phyloP scores from a whole-genome alignment of 2,329 filamentous ascomycete genomes.

The Dissoconium aciculare region DNA sequence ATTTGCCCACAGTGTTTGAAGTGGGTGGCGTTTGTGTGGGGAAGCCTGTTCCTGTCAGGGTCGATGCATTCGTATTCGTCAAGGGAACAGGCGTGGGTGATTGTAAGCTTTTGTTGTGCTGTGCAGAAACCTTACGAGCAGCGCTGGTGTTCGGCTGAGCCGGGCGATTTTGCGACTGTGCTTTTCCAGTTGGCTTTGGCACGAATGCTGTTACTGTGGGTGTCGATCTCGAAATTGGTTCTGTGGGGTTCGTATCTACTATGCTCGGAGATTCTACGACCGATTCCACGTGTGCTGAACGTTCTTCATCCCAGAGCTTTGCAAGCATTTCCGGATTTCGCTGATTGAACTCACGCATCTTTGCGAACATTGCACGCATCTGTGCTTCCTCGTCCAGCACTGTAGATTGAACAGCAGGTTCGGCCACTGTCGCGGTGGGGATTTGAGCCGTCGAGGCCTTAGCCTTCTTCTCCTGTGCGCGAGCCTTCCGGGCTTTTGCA shows the following conservation, averaged over 20 bases:
- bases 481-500: conserved; percentile 9
- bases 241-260: background rate
- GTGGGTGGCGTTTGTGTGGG: no score
- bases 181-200: conserved; percentile 5
- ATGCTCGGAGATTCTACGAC: background rate
- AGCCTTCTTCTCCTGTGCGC: no score
- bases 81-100: no score
- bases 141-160: background rate
- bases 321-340: conserved; percentile 41
- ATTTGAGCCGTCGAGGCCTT: no score
- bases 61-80: no score
- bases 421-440: no score
- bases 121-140: no score
- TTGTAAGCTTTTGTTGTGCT: no score
- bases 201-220: conserved; percentile 7
- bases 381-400: conserved; percentile 36
- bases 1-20: no score
- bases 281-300: conserved; percentile 22
- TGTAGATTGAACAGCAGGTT: no score
- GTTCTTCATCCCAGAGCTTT: conserved; percentile 41
- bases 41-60: no score
- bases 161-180: conserved; percentile 3
- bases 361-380: conserved; percentile 41
- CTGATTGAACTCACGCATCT: conserved; percentile 42
- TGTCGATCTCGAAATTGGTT: conserved; percentile 3